Conservation (phyloP, 495 filamentous ascomycete genomes). For the Penicillium salamii region DNA sequence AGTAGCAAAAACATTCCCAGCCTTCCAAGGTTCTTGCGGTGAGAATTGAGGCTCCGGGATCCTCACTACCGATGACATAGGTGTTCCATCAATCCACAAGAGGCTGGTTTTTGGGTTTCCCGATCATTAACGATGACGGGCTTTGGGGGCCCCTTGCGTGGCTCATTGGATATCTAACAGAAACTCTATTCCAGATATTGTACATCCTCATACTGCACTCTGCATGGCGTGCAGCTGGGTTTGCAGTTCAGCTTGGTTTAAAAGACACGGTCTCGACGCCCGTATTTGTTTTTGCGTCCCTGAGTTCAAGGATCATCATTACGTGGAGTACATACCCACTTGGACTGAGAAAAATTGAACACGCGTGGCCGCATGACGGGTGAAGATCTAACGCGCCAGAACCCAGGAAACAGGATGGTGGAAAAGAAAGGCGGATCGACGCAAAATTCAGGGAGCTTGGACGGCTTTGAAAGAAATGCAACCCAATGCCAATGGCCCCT, state of each 20-base stretch:
- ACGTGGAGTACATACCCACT: neutral
- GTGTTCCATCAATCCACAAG: neutral
- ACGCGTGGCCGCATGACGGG: constrained; percentile 1
- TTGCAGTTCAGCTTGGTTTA: neutral
- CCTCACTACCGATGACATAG: neutral
- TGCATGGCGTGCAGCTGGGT: constrained; percentile 15
- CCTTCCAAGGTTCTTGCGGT: neutral
- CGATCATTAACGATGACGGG: neutral
- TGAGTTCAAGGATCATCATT: neutral
- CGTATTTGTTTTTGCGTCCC: no score
- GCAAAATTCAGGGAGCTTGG: neutral
- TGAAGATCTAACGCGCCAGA: constrained; percentile 12
- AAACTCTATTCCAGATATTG: constrained; percentile 11
- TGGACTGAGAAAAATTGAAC: neutral
- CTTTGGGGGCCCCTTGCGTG: constrained; percentile 14
- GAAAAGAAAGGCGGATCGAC: constrained; percentile 7
- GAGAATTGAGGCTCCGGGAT: neutral
- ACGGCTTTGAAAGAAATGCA: neutral
- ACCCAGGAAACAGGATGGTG: constrained; percentile 9
- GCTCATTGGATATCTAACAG: neutral
- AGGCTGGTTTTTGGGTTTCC: neutral
- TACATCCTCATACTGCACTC: constrained; percentile 3
- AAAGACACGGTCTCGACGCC: no score
- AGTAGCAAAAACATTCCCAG: no score
- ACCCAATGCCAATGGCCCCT: neutral